Conservation (phyloP, 225 moss, liverwort and hornwort species). For the Bryum argenteum region DNA sequence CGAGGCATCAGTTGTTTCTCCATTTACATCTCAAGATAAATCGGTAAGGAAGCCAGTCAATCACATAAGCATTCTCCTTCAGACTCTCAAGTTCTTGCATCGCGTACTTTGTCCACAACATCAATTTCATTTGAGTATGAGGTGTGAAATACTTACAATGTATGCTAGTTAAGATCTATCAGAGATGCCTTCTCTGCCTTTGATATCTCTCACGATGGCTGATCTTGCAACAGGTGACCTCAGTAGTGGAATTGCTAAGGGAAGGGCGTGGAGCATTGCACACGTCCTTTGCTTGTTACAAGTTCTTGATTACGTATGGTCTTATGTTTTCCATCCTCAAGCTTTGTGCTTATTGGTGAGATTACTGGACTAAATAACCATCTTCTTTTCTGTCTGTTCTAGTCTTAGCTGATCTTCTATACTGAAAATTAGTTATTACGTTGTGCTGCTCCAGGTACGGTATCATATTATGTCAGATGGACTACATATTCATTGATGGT, state of each 20-base stretch:
- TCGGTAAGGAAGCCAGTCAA: conserved; percentile 48
- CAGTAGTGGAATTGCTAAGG: conserved; percentile 72
- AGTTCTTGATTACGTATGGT: conserved; percentile 79
- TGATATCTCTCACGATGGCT: conserved; percentile 5
- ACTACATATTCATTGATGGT: conserved; percentile 80
- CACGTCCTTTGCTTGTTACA: conserved; percentile 87
- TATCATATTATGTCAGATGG: conserved; percentile 81
- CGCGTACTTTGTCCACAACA: background rate
- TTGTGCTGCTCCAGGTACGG: conserved; percentile 64
- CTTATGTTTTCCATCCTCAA: conserved; percentile 88
- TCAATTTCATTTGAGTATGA: background rate
- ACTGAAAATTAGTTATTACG: background rate
- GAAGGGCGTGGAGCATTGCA: conserved; percentile 88
- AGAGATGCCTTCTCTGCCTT: background rate
- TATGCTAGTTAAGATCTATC: background rate
- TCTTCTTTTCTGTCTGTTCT: background rate
- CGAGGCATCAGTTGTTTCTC: conserved; percentile 93
- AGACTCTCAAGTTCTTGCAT: background rate
- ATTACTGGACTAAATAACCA: background rate
- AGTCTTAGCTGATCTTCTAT: background rate
- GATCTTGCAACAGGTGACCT: conserved; percentile 51
- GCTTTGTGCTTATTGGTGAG: conserved; percentile 82
- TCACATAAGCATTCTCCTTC: too few relatives aligned
- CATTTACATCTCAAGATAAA: conserved; percentile 83
- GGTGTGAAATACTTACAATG: background rate